Evolutionary conservation across 306 rosid species (phyloP).

Genomic region (Medicago arabica): DNA sequence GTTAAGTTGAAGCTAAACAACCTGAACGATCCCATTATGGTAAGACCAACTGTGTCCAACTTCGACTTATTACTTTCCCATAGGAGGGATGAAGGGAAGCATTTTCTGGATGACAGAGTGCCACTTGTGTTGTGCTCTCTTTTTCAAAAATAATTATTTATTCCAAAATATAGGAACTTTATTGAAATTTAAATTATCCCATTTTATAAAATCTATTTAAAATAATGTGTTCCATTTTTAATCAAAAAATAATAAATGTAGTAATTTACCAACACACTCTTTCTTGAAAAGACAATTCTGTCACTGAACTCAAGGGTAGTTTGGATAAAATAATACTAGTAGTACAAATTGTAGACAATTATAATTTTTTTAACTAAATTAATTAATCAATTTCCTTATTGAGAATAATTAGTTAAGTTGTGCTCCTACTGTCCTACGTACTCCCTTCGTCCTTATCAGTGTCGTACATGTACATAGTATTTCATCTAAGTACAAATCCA

Average conservation of each 20-base stretch:
- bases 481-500: background rate
- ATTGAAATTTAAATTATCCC: background rate
- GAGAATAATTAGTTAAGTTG: background rate
- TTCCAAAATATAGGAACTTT: background rate
- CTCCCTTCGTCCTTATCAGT: background rate
- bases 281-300: background rate
- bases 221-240: background rate
- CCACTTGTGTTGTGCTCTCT: slow-evolving; percentile 31
- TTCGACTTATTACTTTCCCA: background rate
- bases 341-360: background rate
- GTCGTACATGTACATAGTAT: background rate
- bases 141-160: background rate
- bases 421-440: background rate
- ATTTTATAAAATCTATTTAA: background rate
- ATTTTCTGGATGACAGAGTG: slow-evolving; percentile 16
- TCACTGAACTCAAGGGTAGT: background rate
- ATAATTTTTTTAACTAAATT: background rate
- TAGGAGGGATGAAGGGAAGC: background rate
- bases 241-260: background rate
- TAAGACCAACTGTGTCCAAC: background rate
- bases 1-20: slow-evolving; percentile 41
- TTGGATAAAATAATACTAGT: background rate
- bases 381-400: background rate
- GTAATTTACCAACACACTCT: background rate
- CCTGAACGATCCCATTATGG: slow-evolving; percentile 49